Conservation (phyloP, 139 green algal species). For the Ettlia oleoabundans region DNA sequence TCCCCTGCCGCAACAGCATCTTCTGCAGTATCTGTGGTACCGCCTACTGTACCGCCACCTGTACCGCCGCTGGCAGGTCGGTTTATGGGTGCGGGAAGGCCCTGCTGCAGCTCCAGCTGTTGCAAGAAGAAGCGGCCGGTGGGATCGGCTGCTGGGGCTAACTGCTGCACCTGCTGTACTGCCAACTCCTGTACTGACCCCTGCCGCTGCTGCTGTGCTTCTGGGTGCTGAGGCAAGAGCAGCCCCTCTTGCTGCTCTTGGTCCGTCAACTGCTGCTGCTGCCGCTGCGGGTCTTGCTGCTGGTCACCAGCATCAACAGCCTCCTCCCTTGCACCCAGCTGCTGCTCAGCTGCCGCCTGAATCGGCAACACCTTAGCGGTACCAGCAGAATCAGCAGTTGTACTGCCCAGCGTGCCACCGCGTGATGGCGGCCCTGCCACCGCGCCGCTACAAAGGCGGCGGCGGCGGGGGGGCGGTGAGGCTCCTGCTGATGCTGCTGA, state of each 20-base stretch:
- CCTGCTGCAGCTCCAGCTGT: not conserved
- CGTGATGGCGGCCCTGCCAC: not conserved
- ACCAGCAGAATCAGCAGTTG: not conserved
- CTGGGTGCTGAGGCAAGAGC: not conserved
- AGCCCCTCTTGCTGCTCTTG: too few species aligned
- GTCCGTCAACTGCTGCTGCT: not conserved
- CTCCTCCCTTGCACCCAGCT: not conserved
- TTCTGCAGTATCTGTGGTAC: not conserved
- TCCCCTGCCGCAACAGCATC: not conserved
- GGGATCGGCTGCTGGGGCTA: not conserved
- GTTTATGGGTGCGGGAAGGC: not conserved
- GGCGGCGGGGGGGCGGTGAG: not conserved
- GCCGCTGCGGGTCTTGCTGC: not conserved
- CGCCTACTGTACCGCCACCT: not conserved
- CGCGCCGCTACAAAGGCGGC: conserved; percentile 25
- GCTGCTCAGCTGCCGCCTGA: not conserved
- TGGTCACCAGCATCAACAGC: not conserved
- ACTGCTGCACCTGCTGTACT: conserved; percentile 2
- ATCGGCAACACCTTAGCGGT: not conserved
- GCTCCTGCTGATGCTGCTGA: not conserved
- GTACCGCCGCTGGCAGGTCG: not conserved
- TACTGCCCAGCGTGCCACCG: not conserved
- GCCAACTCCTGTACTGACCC: not conserved
- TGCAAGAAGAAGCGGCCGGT: not conserved
- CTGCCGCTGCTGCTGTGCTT: not conserved